phyloP scores from a whole-genome alignment of 805 yeast species.

The Lipomyces oligophaga region DNA sequence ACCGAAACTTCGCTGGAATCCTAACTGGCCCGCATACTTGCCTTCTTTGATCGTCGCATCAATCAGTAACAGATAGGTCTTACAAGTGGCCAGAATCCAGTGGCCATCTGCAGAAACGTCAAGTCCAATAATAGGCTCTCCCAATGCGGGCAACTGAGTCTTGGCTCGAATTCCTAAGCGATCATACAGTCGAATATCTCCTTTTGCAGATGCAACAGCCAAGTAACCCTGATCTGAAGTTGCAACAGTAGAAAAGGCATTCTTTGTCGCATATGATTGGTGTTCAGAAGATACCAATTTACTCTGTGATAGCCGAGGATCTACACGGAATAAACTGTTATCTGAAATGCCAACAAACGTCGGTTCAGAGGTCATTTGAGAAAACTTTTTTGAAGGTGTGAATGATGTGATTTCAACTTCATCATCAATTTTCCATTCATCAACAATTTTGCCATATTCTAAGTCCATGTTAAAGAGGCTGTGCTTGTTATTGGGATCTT shows the following conservation, averaged over 20 bases:
- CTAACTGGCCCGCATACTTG: slow-evolving; percentile 54
- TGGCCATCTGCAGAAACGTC: slow-evolving; percentile 76
- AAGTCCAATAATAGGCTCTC: slow-evolving; percentile 64
- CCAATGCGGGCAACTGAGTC: slow-evolving; percentile 75
- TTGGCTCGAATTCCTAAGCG: slow-evolving; percentile 71
- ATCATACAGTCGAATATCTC: slow-evolving; percentile 73
- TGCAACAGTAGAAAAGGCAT: slow-evolving; percentile 55
- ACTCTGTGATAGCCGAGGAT: slow-evolving; percentile 63
- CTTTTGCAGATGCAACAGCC: slow-evolving; percentile 71
- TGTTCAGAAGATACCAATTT: slow-evolving; percentile 57
- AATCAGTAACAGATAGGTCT: slow-evolving; percentile 62
- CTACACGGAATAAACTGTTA: slow-evolving; percentile 67
- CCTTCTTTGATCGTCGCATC: slow-evolving; percentile 64
- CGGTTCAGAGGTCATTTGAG: slow-evolving; percentile 69
- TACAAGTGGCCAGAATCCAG: slow-evolving; percentile 78
- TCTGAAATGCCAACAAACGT: slow-evolving; percentile 67
- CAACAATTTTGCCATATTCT: slow-evolving; percentile 75
- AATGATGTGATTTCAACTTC: slow-evolving; percentile 51
- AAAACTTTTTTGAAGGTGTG: slow-evolving; percentile 69
- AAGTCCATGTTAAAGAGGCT: slow-evolving; percentile 71
- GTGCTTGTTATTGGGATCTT: slow-evolving; percentile 46
- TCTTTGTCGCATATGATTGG: slow-evolving; percentile 54
- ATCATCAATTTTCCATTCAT: slow-evolving; percentile 66
- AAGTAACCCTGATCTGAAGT: slow-evolving; percentile 71
- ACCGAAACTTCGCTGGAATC: slow-evolving; percentile 63